Base-by-base conservation (phyloP, 768 basidiomycete genomes). In the Nevesoporus exiguus region DNA sequence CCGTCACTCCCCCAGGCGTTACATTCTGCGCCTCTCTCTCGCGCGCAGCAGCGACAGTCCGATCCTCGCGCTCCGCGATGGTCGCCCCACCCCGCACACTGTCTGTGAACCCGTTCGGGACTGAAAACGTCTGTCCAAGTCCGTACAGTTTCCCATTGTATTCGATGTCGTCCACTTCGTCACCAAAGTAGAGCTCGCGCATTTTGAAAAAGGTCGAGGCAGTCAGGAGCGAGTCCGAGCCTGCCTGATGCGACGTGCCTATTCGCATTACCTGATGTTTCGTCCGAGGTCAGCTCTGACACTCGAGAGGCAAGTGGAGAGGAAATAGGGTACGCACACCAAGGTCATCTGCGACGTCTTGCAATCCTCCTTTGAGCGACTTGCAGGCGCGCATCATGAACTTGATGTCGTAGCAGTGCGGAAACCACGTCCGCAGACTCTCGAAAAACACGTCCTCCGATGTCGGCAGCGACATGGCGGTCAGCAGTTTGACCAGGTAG, bases 141-240 rank as follows among this genome's bases (percentile, higher is more conserved):
- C 90, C 90, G 64, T 90, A 93, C 1, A 93, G 78, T 65, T 90
- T 89, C 49, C 88, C 88, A 53, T 86, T 89, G 69, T 86, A 91
- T 65, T 90, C 87, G 2, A 66, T 73, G 53, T 94, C 88, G 67
- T 98, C 92, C 49, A 97, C 80, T n/a, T 82, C 76, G 68, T 93
- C 89, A 57, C 86, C 83, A 75, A 99, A 99, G 74, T 94, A 98
- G 15, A 88, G 71, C 61, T 93, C 85, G 27, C 91, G 84, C 82
- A 98, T 91, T 71, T 94, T 90, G 86, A 98, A 98, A 74, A 98
- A 98, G 0, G 92, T 92, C 2, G 88, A 84, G 3, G 93, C 84
- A 7, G 95, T 98, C 43, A 99, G 80, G 39, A 98, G 85, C 14
- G 90, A 93, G 68, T 98, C 97, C n/a, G 93, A 95, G 14, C 97